phyloP scores from a whole-genome alignment of 1,284 basidiomycete genomes.

The Paramarasmius palmivorus region DNA sequence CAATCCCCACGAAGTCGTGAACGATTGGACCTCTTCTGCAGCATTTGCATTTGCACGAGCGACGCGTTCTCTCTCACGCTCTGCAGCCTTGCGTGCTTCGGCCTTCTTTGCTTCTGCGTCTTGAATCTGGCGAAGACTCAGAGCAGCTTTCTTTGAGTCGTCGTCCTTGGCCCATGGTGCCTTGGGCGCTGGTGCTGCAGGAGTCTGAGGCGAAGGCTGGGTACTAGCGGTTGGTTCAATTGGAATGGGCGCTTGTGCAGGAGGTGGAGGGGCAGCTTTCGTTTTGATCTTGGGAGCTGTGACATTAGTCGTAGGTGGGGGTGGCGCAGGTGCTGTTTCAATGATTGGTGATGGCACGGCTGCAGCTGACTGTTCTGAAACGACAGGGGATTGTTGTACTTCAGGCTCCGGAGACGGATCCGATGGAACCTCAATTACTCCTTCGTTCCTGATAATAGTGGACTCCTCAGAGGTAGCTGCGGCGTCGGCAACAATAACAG shows the following conservation, averaged over 20 bases:
- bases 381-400: not conserved
- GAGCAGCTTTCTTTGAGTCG: conserved; percentile 57
- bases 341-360: not conserved
- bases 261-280: not conserved
- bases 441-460: not conserved
- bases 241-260: not conserved
- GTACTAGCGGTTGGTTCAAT: conserved; percentile 16
- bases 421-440: not conserved
- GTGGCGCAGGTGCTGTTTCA: not conserved
- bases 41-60: conserved; percentile 45
- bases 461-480: not conserved
- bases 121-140: conserved; percentile 92
- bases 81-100: conserved; percentile 71
- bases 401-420: not conserved
- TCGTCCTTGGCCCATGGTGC: conserved; percentile 67
- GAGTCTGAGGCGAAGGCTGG: not conserved
- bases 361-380: not conserved
- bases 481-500: too few relatives aligned
- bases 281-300: too few relatives aligned
- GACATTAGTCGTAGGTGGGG: not conserved
- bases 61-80: conserved; percentile 64
- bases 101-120: conserved; percentile 86
- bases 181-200: conserved; percentile 36
- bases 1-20: conserved; percentile 77
- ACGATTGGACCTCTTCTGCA: conserved; percentile 59